Base-by-base conservation (phyloP, 1,139 yeast genomes). In the Blastobotrys arbuscula region DNA sequence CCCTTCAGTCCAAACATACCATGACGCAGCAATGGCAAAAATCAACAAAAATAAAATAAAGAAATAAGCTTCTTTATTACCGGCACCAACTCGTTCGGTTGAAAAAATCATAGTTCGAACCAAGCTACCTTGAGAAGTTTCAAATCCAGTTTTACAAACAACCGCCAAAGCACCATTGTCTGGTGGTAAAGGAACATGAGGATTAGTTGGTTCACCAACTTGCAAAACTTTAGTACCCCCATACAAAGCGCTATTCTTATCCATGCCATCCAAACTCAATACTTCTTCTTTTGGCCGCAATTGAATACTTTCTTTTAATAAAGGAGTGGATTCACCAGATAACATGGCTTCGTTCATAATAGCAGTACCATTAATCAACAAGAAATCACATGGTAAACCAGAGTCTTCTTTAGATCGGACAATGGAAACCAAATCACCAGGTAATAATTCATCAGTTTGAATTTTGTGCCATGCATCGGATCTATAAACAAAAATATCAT, bases 1-100 rank as follows among this genome's bases (percentile, higher is more conserved):
- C 69, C 99, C 98, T 71, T 92, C 96, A 52, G 84, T 84, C 99
- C 99, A 92, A 48, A 92, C 98, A 65, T 92, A 94, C 89, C 96
- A 86, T 33, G 96, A 84, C 36, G 99, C 98, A 61, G 89, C 88
- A 65, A 94, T 78, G 54, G 99, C 98, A 63, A 92, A 92, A 34
- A 86, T 74, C 59, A 94, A 78, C 65, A 92, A 76, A 72, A 92
- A 94, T 58, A 90, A 75, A 63, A 92, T 92, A 67, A 92, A 92
- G 69, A 85, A 82, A 62, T 92, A 80, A 1, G 97, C 95, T 70
- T 92, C 98, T 66, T 82, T 85, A 69, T 89, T 92, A 52, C 96
- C 97, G 48, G 90, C 97, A 50, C 95, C 89, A 54, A 92, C 95
- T 68, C 97, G 83, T 71, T 92, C 98, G 64, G 96, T 85, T 20